Percentiles rank a stretch among this genome's conserved stretches.
phyloP scores from a whole-genome alignment of 1,139 yeast genomes.

The Magnusiomyces sp. region DNA sequence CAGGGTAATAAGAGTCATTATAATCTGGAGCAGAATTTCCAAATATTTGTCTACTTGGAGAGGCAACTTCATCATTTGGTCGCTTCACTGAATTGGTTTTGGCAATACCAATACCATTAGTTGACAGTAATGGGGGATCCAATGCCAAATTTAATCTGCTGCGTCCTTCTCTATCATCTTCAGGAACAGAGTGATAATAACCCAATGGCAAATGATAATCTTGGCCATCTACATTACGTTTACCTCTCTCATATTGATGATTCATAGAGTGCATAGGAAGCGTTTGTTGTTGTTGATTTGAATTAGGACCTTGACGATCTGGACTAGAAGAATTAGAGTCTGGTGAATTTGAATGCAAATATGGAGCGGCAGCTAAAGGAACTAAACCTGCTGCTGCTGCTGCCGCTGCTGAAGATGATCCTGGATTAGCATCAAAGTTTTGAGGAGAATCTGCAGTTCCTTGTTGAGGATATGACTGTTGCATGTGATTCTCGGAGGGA shows the following conservation, averaged over 20 bases:
- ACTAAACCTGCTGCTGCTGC: background rate
- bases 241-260: conserved; percentile 11
- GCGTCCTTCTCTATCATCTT: conserved; percentile 11
- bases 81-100: too few relatives aligned
- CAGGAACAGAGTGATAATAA: conserved; percentile 10
- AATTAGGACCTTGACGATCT: background rate
- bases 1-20: too few relatives aligned
- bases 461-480: too few relatives aligned
- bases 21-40: too few relatives aligned
- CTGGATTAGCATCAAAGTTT: background rate
- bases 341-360: background rate
- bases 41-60: too few relatives aligned
- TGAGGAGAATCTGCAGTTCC: too few relatives aligned
- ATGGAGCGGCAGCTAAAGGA: background rate
- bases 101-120: too few relatives aligned
- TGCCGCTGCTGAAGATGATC: background rate
- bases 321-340: background rate
- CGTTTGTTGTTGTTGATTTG: background rate
- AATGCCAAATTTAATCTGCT: too few relatives aligned
- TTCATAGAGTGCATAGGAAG: conserved; percentile 10
- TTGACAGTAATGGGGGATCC: too few relatives aligned
- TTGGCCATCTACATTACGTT: conserved; percentile 2
- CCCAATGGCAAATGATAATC: conserved; percentile 9
- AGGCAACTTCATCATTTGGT: too few relatives aligned
- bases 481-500: too few relatives aligned